These are phyloP conservation scores for Rehmannia glutinosa DNA, from an alignment of 257 asterid species.

Conservation along the genomic window DNA sequence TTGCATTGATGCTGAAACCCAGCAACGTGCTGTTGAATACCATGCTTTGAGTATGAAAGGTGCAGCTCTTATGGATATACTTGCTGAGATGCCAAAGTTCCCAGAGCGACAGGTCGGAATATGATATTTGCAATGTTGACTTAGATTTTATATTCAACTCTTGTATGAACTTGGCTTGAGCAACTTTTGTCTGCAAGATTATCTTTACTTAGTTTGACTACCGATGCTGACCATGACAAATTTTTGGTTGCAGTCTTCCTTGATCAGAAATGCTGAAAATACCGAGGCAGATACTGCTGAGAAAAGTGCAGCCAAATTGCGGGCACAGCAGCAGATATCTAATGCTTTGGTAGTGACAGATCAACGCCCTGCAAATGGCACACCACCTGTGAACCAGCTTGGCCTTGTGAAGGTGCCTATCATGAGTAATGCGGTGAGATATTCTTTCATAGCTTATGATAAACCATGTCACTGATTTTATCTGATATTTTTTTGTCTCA, in stretches of 20 bases:
- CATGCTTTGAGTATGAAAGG: constrained; percentile 84
- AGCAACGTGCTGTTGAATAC: constrained; percentile 94
- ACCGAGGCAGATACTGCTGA: constrained; percentile 94
- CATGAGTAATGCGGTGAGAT: constrained; percentile 54
- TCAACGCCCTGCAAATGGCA: constrained; percentile 73
- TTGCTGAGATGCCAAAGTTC: constrained; percentile 98
- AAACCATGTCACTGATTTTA: constrained; percentile 9
- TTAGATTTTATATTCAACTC: background rate
- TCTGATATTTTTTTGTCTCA: constrained; percentile 7
- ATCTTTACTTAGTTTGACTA: background rate
- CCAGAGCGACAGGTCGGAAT: constrained; percentile 85
- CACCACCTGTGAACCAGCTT: constrained; percentile 59
- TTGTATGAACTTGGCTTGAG: constrained; percentile 13
- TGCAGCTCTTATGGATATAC: constrained; percentile 75
- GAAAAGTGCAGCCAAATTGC: constrained; percentile 89
- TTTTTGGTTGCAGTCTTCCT: constrained; percentile 58
- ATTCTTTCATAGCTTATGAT: constrained; percentile 20
- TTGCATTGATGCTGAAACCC: constrained; percentile 91
- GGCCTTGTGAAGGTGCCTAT: constrained; percentile 79
- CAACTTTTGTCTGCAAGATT: background rate
- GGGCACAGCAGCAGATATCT: constrained; percentile 85
- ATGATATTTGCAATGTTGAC: constrained; percentile 13
- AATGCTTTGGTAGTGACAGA: constrained; percentile 78
- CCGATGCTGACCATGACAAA: constrained; percentile 4
- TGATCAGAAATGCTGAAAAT: constrained; percentile 81